phyloP scores from a whole-genome alignment of 768 basidiomycete species.

The Leccinellum albellum region DNA sequence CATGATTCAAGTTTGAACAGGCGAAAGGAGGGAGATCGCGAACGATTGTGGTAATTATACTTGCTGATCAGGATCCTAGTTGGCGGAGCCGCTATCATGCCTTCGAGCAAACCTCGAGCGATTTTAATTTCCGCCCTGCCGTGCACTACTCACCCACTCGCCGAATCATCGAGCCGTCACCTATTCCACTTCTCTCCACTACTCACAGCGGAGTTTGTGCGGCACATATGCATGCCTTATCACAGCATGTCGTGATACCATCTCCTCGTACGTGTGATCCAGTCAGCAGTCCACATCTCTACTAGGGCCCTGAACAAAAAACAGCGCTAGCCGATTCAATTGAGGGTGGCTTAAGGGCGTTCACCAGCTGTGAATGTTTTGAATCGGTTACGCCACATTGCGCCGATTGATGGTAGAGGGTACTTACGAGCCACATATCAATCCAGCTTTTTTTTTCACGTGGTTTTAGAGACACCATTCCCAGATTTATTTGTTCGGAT shows the following conservation, averaged over 20 bases:
- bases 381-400: background rate
- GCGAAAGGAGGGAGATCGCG: background rate
- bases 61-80: background rate
- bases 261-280: background rate
- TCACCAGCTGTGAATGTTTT: background rate
- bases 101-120: background rate
- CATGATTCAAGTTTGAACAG: background rate
- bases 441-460: background rate
- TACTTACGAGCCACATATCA: background rate
- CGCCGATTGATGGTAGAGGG: background rate
- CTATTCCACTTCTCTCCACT: background rate
- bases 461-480: background rate
- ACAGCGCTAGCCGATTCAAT: background rate
- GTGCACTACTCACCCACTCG: background rate
- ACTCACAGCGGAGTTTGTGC: background rate
- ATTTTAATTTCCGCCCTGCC: background rate
- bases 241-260: background rate
- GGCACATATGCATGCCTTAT: background rate
- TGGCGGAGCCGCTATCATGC: background rate
- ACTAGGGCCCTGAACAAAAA: background rate
- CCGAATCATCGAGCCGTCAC: background rate
- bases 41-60: background rate
- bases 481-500: background rate
- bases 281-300: background rate
- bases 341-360: background rate